Conservation (phyloP, 2,329 filamentous ascomycete species). For the Sporothrix phasma region DNA sequence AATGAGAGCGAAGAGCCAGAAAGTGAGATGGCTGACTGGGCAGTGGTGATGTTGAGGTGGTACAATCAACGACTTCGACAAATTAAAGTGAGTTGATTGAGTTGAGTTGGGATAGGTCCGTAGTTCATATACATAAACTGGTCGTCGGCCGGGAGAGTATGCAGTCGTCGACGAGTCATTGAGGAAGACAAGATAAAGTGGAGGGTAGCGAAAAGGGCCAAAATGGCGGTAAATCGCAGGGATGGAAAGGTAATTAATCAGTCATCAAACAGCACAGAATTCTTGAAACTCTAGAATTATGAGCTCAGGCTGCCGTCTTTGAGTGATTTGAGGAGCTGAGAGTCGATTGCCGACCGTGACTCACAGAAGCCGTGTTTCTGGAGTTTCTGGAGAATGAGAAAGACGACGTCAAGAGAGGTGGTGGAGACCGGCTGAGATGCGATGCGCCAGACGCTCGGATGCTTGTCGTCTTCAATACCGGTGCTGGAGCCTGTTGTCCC, state of each 20-base stretch:
- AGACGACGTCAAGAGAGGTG: background rate
- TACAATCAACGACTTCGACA: background rate
- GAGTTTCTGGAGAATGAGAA: too few relatives aligned
- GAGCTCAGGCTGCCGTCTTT: background rate
- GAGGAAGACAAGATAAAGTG: background rate
- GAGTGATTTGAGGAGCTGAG: background rate
- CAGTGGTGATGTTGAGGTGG: background rate
- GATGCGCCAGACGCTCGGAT: constrained; percentile 3
- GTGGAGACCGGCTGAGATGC: constrained; percentile 3
- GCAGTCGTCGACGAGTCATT: constrained; percentile 8
- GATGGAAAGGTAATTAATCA: background rate
- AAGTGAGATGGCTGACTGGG: background rate
- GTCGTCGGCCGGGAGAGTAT: background rate
- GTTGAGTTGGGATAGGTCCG: background rate
- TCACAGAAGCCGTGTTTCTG: background rate
- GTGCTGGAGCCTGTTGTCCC: too few relatives aligned
- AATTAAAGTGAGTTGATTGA: background rate
- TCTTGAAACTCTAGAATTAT: background rate
- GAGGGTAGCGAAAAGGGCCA: background rate
- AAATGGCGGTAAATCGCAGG: background rate
- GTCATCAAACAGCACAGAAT: background rate
- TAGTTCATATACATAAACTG: constrained; percentile 6
- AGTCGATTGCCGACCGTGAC: background rate
- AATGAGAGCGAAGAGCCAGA: background rate
- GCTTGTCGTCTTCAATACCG: background rate